A percentile compares a stretch with the other conserved stretches of the same genome.
phyloP scores from a whole-genome alignment of 805 yeast species.

The Starmera quercuum region DNA sequence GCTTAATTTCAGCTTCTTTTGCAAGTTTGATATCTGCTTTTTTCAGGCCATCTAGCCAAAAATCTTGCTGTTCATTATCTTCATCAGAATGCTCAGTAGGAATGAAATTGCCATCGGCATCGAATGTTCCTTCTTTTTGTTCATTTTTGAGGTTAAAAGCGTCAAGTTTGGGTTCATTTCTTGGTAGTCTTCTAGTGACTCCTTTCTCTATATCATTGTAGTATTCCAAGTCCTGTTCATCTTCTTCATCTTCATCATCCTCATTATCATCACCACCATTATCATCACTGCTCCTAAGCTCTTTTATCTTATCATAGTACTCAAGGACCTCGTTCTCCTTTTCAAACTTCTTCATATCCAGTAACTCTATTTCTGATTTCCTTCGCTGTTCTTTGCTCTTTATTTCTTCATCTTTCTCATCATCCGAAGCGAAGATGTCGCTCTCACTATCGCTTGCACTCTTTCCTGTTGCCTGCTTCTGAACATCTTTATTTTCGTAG shows the following conservation, averaged over 20 bases:
- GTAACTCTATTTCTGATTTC: slow-evolving; percentile 14
- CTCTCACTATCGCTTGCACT: slow-evolving; percentile 21
- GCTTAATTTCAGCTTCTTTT: slow-evolving; percentile 22
- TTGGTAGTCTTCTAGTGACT: slow-evolving; percentile 6
- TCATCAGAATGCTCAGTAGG: slow-evolving; percentile 26
- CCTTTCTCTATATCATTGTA: slow-evolving; percentile 11
- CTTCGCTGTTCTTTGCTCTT: slow-evolving; percentile 3
- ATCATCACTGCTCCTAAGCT: too few relatives aligned
- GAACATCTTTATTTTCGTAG: slow-evolving; percentile 13
- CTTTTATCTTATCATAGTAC: too few relatives aligned
- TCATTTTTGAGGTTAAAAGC: slow-evolving; percentile 57
- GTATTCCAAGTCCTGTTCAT: slow-evolving; percentile 12
- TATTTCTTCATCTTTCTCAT: slow-evolving; percentile 7
- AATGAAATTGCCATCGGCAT: slow-evolving; percentile 51
- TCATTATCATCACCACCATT: slow-evolving; percentile 9
- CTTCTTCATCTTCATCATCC: slow-evolving; percentile 13
- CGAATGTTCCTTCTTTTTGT: slow-evolving; percentile 50
- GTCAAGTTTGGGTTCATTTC: slow-evolving; percentile 43
- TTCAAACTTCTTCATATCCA: slow-evolving; percentile 33
- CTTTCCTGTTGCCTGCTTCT: slow-evolving; percentile 21
- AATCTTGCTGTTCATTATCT: slow-evolving; percentile 27
- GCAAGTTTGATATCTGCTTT: slow-evolving; percentile 30
- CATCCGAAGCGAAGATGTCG: slow-evolving; percentile 18
- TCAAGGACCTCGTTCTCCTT: slow-evolving; percentile 17
- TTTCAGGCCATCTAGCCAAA: slow-evolving; percentile 29